Conservation (phyloP, 495 filamentous ascomycete genomes). For the Echria macrotheca region DNA sequence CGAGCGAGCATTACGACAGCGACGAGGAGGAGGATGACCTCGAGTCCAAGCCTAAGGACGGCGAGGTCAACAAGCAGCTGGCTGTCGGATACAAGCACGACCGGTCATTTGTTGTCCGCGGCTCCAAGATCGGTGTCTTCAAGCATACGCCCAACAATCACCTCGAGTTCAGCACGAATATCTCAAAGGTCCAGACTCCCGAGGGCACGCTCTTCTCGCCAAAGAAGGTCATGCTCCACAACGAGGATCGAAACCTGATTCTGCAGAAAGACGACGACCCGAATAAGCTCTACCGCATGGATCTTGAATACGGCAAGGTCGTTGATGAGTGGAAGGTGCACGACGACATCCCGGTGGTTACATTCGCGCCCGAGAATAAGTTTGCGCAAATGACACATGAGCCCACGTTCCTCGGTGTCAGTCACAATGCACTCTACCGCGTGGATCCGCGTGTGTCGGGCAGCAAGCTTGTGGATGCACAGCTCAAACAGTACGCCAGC, state of each 20-base stretch:
- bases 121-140: constrained; percentile 97
- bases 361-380: constrained; percentile 93
- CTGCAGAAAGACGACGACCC: constrained; percentile 80
- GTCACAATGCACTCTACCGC: constrained; percentile 85
- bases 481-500: constrained; percentile 90
- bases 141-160: constrained; percentile 92
- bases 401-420: constrained; percentile 90
- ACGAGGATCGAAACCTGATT: constrained; percentile 88
- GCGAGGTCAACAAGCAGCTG: constrained; percentile 86
- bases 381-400: constrained; percentile 96
- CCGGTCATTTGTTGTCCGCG: constrained; percentile 91
- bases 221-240: constrained; percentile 96
- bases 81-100: constrained; percentile 99
- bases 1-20: constrained; percentile 67
- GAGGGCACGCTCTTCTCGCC: constrained; percentile 84
- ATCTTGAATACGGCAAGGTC: constrained; percentile 97
- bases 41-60: constrained; percentile 63
- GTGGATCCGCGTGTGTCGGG: constrained; percentile 88
- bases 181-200: constrained; percentile 90
- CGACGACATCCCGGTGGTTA: constrained; percentile 87
- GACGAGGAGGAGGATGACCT: constrained; percentile 91
- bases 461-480: constrained; percentile 85
- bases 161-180: constrained; percentile 94
- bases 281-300: constrained; percentile 95
- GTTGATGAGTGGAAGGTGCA: constrained; percentile 99